phyloP scores from a whole-genome alignment of 345 rosid genomes.

The Ceriops decandra region DNA sequence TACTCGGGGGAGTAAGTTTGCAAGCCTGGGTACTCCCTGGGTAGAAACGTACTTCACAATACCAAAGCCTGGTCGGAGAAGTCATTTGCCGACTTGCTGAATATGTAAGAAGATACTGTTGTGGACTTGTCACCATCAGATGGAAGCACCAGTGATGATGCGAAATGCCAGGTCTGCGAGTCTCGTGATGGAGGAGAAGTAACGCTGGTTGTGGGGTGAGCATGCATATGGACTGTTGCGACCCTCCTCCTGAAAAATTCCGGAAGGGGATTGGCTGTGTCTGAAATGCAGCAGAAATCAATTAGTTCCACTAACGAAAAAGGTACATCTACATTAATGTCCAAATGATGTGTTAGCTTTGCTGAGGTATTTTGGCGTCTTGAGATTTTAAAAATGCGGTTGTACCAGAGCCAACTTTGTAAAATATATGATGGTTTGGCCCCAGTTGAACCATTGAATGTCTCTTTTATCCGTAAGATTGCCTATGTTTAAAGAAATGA shows the following conservation, averaged over 20 bases:
- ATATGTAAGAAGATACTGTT: constrained; percentile 37
- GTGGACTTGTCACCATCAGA: constrained; percentile 11
- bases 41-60: constrained; percentile 67
- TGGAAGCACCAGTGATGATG: constrained; percentile 13
- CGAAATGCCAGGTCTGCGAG: constrained; percentile 48
- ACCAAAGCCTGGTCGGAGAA: constrained; percentile 18
- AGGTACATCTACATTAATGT: constrained; percentile 10
- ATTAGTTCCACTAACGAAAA: constrained; percentile 13
- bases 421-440: no score
- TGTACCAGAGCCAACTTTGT: no score
- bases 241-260: constrained; percentile 57
- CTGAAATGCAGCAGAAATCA: constrained; percentile 29
- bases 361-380: no score
- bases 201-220: constrained; percentile 74
- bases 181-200: constrained; percentile 50
- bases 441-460: no score
- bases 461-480: no score
- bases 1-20: constrained; percentile 92
- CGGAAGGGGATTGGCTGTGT: constrained; percentile 72
- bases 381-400: no score
- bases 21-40: constrained; percentile 80
- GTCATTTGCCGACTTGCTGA: no score
- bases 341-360: no score
- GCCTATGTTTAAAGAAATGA: no score
- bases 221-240: constrained; percentile 55